phyloP scores from a whole-genome alignment of 73 alveolate species.

The Tetrahymena borealis region DNA sequence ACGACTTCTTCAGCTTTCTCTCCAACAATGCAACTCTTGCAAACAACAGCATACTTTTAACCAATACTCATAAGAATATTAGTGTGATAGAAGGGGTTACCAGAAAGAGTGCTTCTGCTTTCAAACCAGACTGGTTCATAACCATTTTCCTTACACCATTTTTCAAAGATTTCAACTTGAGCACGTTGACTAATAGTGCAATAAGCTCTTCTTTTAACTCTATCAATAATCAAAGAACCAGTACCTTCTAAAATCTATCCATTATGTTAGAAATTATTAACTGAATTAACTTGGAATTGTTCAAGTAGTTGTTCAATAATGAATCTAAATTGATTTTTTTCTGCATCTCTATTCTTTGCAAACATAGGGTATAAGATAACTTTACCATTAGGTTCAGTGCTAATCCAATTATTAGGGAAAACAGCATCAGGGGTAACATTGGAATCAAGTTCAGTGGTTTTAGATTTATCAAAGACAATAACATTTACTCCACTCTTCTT shows the following conservation, averaged over 20 bases:
- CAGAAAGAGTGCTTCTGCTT: conserved; percentile 17
- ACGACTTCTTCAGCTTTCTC: conserved; percentile 47
- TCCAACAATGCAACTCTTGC: conserved; percentile 56
- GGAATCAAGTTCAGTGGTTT: conserved; percentile 8
- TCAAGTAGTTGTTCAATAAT: neutral
- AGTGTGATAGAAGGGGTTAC: conserved; percentile 65
- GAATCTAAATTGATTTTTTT: conserved; percentile 46
- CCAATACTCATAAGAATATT: conserved; percentile 65
- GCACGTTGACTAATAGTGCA: conserved; percentile 23
- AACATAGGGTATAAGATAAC: conserved; percentile 67
- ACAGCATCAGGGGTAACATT: conserved; percentile 72
- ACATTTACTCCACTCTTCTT: conserved; percentile 53
- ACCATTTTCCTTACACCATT: conserved; percentile 47
- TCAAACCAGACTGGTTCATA: conserved; percentile 37
- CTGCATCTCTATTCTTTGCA: conserved; percentile 53
- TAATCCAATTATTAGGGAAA: conserved; percentile 77
- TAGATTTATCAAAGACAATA: conserved; percentile 15
- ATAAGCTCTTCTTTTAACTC: conserved; percentile 49
- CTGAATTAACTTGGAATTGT: neutral
- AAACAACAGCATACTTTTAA: conserved; percentile 53
- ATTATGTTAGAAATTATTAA: neutral
- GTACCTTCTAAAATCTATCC: conserved; percentile 67
- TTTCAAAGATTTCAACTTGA: neutral
- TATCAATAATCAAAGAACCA: conserved; percentile 62
- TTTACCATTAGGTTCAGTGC: conserved; percentile 62